A percentile compares a stretch with the other conserved stretches of the same genome.
Evolutionary conservation across 305 asterid species (phyloP).

Genomic region (Petunia hybrid): DNA sequence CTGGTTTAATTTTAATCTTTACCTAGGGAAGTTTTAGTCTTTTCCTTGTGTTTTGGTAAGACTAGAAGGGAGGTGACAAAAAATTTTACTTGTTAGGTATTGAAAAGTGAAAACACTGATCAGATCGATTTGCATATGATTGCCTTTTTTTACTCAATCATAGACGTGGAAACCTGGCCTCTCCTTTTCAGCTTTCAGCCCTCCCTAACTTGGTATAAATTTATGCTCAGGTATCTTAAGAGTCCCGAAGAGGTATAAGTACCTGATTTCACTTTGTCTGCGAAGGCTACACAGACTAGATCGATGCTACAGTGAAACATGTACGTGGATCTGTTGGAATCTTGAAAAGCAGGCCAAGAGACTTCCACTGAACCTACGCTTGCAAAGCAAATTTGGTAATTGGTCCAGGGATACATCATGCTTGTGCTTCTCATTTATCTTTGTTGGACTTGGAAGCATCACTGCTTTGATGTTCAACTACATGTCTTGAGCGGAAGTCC

Average conservation of each 20-base stretch:
- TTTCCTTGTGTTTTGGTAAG: neutral
- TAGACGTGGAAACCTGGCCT: neutral
- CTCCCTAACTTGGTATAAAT: neutral
- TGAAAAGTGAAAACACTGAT: constrained; percentile 12
- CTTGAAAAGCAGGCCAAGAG: constrained; percentile 7
- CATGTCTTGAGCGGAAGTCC: neutral
- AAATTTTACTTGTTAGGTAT: constrained; percentile 13
- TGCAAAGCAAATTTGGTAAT: neutral
- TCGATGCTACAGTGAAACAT: neutral
- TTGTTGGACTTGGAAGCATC: neutral
- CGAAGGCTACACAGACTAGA: constrained; percentile 1
- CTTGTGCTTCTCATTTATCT: constrained; percentile 18
- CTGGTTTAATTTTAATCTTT: neutral
- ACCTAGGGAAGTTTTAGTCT: neutral
- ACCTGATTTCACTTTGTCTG: constrained; percentile 19
- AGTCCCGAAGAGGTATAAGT: neutral
- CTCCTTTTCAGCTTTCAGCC: constrained; percentile 20
- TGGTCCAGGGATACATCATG: neutral
- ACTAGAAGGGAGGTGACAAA: neutral
- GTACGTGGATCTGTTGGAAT: constrained; percentile 14
- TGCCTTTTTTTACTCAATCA: constrained; percentile 10
- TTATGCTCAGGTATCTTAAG: constrained; percentile 24
- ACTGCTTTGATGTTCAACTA: neutral
- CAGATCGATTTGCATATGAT: constrained; percentile 16
- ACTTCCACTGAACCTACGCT: neutral